Evolutionary conservation across 495 filamentous ascomycete species (phyloP), one percentile per base, ranked within the genome.

Genomic region (Platismatia glauca): DNA sequence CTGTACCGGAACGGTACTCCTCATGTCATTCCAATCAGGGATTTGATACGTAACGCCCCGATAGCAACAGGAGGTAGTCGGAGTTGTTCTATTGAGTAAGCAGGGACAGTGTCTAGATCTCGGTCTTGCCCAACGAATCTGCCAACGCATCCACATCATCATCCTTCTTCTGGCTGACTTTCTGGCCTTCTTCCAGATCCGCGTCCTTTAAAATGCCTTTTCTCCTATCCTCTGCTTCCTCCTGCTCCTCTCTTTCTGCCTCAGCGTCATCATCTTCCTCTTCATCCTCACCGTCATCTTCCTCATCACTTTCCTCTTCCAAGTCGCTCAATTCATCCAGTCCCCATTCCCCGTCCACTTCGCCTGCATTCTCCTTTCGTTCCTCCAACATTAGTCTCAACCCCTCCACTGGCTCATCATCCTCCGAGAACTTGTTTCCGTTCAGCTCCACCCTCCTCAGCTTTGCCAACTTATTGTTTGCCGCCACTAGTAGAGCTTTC

Each of bases 401-500:
- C 12, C 75, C 77, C 53, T 74, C 74, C 20, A 86, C 81, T 52
- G 80, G 79, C 35, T 80, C 73, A 66, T 97, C 93, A 2, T 95
- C 91, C 72, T 96, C 92, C 11, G 79, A 78, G 67, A 98, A 96
- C 68, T 89, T 92, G 78, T 98, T 98, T 44, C 94, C 94, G 72
- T 98, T 97, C 64, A 98, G 77, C 72, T 98, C 94, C 63, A 96
- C 83, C 66, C 90, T 86, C 73, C 84, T 84, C 64, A 96, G 75
- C 31, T 79, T 78, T 0, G 87, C 89, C n/a, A 97, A 77, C 12
- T 78, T 77, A 0, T 73, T 77, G 71, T 84, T 82, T 18, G 83
- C 80, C 1, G 86, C 86, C 35, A 81, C 76, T 27, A 84, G 78
- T 56, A 98, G 76, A 7, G 79, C 81, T 71, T 87, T 84, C 44